A percentile compares a stretch with the other conserved stretches of the same genome.
phyloP scores from a whole-genome alignment of 805 yeast species.

The Candida palmyrensis region DNA sequence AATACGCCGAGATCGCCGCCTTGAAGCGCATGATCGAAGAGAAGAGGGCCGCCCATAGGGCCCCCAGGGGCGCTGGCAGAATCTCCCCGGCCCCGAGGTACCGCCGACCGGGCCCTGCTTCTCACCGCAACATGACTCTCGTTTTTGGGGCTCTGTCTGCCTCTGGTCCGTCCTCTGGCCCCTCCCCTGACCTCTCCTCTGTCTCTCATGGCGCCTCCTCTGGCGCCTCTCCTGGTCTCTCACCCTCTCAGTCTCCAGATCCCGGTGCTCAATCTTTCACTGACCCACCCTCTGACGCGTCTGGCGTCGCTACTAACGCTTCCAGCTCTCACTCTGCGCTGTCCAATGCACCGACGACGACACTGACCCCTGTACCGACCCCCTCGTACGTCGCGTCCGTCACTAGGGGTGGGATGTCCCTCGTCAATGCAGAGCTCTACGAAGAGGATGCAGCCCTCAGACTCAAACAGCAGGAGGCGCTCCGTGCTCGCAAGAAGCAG shows the following conservation, averaged over 20 bases:
- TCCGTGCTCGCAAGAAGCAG: background rate
- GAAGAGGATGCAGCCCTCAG: conserved; percentile 21
- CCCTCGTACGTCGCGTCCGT: conserved; percentile 17
- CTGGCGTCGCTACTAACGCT: background rate
- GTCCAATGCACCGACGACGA: too few species aligned
- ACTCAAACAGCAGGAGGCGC: background rate
- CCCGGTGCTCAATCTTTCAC: background rate
- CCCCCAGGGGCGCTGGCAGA: background rate
- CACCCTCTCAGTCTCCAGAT: background rate
- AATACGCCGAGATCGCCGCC: conserved; percentile 25
- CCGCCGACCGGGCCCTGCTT: conserved; percentile 9
- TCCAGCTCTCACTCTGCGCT: too few species aligned
- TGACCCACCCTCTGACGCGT: background rate
- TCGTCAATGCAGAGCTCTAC: conserved; percentile 33
- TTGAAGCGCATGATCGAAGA: conserved; percentile 21
- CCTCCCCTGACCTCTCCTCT: background rate
- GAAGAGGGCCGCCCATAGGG: conserved; percentile 9
- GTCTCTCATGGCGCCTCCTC: background rate
- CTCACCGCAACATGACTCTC: conserved; percentile 24
- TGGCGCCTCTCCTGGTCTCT: too few species aligned
- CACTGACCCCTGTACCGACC: too few species aligned
- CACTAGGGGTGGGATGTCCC: conserved; percentile 31
- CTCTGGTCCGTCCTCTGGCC: conserved; percentile 2
- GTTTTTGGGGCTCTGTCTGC: conserved; percentile 25
- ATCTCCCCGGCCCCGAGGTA: background rate